Percentiles rank a stretch among this genome's conserved stretches.
Evolutionary conservation across 2,329 filamentous ascomycete genomes (phyloP).

Genomic region (Thelonectria blattea): DNA sequence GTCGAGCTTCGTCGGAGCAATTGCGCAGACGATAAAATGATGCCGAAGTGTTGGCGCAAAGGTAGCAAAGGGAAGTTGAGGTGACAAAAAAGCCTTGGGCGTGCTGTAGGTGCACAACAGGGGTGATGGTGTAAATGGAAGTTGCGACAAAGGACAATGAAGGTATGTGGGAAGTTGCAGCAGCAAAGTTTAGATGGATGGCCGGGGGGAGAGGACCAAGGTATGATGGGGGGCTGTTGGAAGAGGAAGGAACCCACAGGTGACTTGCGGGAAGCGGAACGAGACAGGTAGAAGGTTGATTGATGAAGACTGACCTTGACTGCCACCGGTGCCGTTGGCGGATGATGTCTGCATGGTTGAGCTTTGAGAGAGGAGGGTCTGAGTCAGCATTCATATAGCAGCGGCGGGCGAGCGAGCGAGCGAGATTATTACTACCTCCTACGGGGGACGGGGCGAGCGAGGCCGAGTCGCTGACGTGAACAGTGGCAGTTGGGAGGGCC

Average conservation of each 20-base stretch:
- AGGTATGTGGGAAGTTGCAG: background rate
- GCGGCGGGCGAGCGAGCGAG: conserved; percentile 32
- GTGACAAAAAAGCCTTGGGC: conserved; percentile 18
- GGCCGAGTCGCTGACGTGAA: conserved; percentile 38
- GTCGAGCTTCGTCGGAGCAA: conserved; percentile 28
- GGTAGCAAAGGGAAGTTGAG: conserved; percentile 17
- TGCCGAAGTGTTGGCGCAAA: conserved; percentile 18
- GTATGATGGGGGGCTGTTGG: background rate
- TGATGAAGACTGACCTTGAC: conserved; percentile 39
- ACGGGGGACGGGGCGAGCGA: conserved; percentile 31
- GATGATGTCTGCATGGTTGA: conserved; percentile 43
- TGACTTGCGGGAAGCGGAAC: conserved; percentile 23
- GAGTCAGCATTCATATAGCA: conserved; percentile 44
- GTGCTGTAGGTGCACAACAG: conserved; percentile 29
- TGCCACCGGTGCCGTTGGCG: conserved; percentile 40
- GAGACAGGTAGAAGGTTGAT: conserved; percentile 29
- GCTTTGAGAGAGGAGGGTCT: conserved; percentile 39
- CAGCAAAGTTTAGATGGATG: background rate
- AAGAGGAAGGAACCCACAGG: conserved; percentile 9
- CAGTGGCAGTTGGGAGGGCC: conserved; percentile 33
- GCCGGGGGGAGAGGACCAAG: background rate
- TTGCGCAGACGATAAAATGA: conserved; percentile 24
- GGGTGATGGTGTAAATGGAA: conserved; percentile 32
- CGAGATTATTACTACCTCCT: conserved; percentile 41
- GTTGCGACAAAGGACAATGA: conserved; percentile 26